Percentiles rank a stretch among this genome's conserved stretches.
Evolutionary conservation across 1,284 basidiomycete genomes (phyloP).

Genomic region (Sanghuangporus baumii): DNA sequence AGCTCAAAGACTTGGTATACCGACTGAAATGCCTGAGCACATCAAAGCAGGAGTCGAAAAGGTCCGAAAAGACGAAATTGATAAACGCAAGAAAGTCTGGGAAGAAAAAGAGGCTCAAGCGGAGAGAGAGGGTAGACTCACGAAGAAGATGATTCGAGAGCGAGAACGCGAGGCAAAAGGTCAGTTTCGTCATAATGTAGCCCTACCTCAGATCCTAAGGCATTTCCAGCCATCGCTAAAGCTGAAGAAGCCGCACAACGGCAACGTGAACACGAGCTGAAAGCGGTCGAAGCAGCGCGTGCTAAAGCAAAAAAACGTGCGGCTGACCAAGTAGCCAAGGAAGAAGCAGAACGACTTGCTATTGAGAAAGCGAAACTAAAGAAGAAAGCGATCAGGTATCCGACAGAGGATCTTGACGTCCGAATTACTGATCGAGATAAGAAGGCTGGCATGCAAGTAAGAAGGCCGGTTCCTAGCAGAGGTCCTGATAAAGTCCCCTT

Average conservation of each 20-base stretch:
- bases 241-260: slow-evolving; percentile 46
- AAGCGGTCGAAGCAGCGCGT: slow-evolving; percentile 27
- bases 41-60: slow-evolving; percentile 73
- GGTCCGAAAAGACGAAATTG: slow-evolving; percentile 81
- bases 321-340: slow-evolving; percentile 52
- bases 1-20: slow-evolving; percentile 79
- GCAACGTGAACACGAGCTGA: slow-evolving; percentile 63
- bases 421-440: slow-evolving; percentile 72
- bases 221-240: slow-evolving; percentile 30
- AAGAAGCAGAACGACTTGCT: slow-evolving; percentile 63
- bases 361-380: slow-evolving; percentile 67
- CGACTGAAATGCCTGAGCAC: slow-evolving; percentile 80
- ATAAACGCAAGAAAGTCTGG: slow-evolving; percentile 86
- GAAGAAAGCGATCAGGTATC: slow-evolving; percentile 85
- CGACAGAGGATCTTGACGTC: slow-evolving; percentile 80
- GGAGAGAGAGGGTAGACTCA: slow-evolving; percentile 44
- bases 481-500: slow-evolving; percentile 60
- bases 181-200: slow-evolving; percentile 25
- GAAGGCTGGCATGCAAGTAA: slow-evolving; percentile 63
- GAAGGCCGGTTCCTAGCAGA: slow-evolving; percentile 64
- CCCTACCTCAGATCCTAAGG: slow-evolving; percentile 15
- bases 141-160: slow-evolving; percentile 78
- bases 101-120: slow-evolving; percentile 60
- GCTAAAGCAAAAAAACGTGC: slow-evolving; percentile 44
- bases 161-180: slow-evolving; percentile 69